phyloP scores from a whole-genome alignment of 2,329 filamentous ascomycete genomes.

The Trichoderma aggressivum region DNA sequence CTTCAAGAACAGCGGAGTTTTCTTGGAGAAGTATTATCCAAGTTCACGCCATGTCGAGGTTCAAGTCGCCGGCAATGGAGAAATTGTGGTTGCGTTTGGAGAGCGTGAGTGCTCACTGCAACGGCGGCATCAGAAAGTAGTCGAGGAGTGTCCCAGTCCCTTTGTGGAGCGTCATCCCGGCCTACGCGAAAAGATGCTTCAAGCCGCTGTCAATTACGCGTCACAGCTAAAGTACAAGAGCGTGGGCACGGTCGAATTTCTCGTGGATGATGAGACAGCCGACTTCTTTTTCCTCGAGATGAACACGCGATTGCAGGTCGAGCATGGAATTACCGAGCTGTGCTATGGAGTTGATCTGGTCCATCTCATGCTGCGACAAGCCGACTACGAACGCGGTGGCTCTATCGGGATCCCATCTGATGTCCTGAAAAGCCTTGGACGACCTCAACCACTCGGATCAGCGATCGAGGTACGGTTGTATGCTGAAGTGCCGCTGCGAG shows the following conservation, averaged over 20 bases:
- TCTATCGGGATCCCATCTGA: neutral
- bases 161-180: neutral
- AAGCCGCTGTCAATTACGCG: neutral
- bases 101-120: neutral
- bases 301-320: neutral
- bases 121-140: neutral
- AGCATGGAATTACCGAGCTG: neutral
- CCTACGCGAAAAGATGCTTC: neutral
- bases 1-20: conserved; percentile 40
- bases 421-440: neutral
- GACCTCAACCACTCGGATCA: neutral
- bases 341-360: neutral
- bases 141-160: neutral
- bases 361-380: neutral
- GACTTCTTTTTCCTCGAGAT: neutral
- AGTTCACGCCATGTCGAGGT: neutral
- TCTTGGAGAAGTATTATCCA: conserved; percentile 38
- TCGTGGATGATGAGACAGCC: neutral
- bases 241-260: neutral
- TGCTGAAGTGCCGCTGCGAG: neutral
- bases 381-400: neutral
- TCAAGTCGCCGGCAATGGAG: neutral
- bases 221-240: neutral
- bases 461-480: neutral
- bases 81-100: neutral